These are phyloP conservation scores for Immersiporthe knoxdaviesiana DNA, from an alignment of 2,329 filamentous ascomycete species.

Conservation along the genomic window DNA sequence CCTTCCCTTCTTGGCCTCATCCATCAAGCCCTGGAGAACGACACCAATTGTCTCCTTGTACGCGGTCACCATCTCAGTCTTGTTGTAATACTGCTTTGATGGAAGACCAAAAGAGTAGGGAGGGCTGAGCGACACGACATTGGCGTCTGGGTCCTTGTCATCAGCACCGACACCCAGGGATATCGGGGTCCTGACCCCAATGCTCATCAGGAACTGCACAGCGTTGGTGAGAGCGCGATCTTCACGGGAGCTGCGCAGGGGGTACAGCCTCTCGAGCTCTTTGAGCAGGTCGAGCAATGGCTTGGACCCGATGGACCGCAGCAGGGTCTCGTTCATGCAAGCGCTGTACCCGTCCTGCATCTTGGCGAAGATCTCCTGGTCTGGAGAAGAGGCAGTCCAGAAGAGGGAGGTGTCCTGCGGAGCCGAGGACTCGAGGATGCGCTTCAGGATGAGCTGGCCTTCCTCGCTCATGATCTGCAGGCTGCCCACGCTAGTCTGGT, in stretches of 20 bases:
- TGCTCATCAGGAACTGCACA: slow-evolving; percentile 45
- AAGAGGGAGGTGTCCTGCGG: slow-evolving; percentile 39
- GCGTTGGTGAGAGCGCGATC: slow-evolving; percentile 40
- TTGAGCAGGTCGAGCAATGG: slow-evolving; percentile 62
- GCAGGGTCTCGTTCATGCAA: slow-evolving; percentile 64
- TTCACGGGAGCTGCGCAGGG: background rate
- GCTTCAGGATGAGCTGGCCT: slow-evolving; percentile 60
- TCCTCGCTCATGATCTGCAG: slow-evolving; percentile 64
- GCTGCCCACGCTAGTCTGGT: slow-evolving; percentile 64
- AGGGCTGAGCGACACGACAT: slow-evolving; percentile 47
- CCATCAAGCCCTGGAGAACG: slow-evolving; percentile 38
- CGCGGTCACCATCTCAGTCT: slow-evolving; percentile 53
- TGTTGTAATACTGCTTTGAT: slow-evolving; percentile 63
- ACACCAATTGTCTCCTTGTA: slow-evolving; percentile 52
- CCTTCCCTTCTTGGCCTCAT: slow-evolving; percentile 4
- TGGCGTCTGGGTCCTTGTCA: slow-evolving; percentile 45
- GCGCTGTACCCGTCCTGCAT: slow-evolving; percentile 66
- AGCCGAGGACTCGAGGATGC: slow-evolving; percentile 64
- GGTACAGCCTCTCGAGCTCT: slow-evolving; percentile 46
- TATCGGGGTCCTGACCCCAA: slow-evolving; percentile 43
- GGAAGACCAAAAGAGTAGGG: slow-evolving; percentile 60
- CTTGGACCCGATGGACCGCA: slow-evolving; percentile 57
- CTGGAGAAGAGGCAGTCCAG: slow-evolving; percentile 48
- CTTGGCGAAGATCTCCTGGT: slow-evolving; percentile 68
- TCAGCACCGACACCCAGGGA: slow-evolving; percentile 48